phyloP scores from a whole-genome alignment of 176 grass and related monocot species.

The Musa schizocarpa region DNA sequence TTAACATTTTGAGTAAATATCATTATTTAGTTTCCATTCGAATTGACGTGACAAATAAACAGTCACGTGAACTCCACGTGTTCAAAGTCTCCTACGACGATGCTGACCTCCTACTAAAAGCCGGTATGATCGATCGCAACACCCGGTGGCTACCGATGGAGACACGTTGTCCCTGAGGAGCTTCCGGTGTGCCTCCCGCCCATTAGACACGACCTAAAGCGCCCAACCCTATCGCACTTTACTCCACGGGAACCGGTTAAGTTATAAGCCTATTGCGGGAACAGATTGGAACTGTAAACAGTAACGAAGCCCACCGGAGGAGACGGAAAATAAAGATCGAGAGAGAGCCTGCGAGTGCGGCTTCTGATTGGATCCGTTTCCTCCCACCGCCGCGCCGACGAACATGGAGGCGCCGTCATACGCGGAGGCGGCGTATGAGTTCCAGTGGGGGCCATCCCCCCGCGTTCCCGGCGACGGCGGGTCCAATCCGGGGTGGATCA shows the following conservation, averaged over 20 bases:
- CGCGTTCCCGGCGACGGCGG: not conserved
- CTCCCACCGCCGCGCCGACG: not conserved
- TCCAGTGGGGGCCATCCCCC: conserved; percentile 10
- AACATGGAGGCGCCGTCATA: conserved; percentile 15
- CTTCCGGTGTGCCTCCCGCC: not conserved
- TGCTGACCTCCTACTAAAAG: not conserved
- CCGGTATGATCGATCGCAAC: not conserved
- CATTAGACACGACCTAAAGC: not conserved
- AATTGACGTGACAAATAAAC: not conserved
- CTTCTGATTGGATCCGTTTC: not conserved
- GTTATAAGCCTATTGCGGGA: not conserved
- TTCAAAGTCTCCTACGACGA: not conserved
- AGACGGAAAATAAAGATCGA: not conserved
- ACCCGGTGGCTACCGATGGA: not conserved
- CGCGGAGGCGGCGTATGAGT: not conserved
- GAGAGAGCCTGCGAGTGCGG: not conserved
- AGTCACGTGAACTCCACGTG: not conserved
- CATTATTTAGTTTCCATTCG: too few relatives aligned
- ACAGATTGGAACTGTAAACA: not conserved
- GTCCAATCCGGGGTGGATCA: conserved; percentile 2
- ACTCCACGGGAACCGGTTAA: not conserved
- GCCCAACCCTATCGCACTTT: not conserved
- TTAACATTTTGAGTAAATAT: not conserved
- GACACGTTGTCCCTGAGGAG: not conserved
- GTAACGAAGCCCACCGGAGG: not conserved